Evolutionary conservation across 345 rosid genomes (phyloP), one percentile per base, ranked within the genome.

Genomic region (Gossypioides kirkii): DNA sequence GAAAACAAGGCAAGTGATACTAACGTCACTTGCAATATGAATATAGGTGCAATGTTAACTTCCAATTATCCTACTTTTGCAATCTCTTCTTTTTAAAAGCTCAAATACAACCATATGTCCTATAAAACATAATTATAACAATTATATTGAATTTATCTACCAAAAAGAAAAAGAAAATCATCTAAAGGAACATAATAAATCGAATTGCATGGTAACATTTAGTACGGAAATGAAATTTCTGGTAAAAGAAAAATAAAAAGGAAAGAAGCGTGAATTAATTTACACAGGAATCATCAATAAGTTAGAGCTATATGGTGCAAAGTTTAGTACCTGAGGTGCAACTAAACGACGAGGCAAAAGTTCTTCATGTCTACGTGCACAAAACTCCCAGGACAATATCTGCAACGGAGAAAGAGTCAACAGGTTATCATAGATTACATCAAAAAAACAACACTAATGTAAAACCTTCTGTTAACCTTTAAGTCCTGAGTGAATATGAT

Each of bases 341-440:
- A 95, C 93, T 83, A 91, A 82, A 73, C 91, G 92, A 43, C 99
- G 94, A 75, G 97, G 99, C 75, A 90, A 97, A 61, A 95, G 90
- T 83, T 95, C 98, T 84, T 95, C 98, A 80, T 92, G 99, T 20
- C 86, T 88, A 3, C 90, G 91, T 10, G 94, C 94, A 87, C 99
- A 95, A 78, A 92, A 95, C 79, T 95, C 99, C 99, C 99, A 95
- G 23, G 94, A 91, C 77, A 92, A 80, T 75, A 95, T 92, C 99
- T 94, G 86, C 23, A 12, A 49, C 69, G 69, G 56, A 70, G 50
- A n/a, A 68, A 54, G 38, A 4, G 49, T 22, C 47, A 22, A 70
- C 3, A 64, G 22, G 28, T 82, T 46, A 68, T 63, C 50, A 3
- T 22, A 9, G 3, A 71, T 67, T 46, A 76, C 7, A 32, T 6